Percentiles rank a stretch among this genome's conserved stretches.
Conservation (phyloP, 2,329 filamentous ascomycete species). For the Macrophomina phaseolina region DNA sequence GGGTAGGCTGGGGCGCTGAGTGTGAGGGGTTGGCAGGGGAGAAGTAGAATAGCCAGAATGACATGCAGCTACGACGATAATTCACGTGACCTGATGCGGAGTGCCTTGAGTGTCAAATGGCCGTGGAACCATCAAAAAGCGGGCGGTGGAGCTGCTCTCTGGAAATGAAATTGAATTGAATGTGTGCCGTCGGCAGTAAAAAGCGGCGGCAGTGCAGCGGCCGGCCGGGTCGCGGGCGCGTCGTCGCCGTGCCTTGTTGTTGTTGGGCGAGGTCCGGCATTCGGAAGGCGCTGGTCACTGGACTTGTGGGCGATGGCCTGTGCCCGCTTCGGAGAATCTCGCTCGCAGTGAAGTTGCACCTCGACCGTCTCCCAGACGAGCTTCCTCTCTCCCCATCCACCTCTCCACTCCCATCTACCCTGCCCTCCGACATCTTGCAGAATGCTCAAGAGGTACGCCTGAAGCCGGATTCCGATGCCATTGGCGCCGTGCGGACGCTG, state of each 20-base stretch:
- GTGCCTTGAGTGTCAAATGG: not conserved
- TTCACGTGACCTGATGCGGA: not conserved
- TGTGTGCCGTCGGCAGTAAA: too few relatives aligned
- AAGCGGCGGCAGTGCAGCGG: not conserved
- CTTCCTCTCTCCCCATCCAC: constrained; percentile 31
- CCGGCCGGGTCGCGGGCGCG: constrained; percentile 8
- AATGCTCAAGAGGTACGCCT: constrained; percentile 67
- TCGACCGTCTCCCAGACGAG: constrained; percentile 26
- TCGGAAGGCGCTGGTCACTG: constrained; percentile 16
- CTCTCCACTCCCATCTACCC: constrained; percentile 43
- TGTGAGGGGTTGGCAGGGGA: constrained; percentile 17
- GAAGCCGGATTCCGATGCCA: constrained; percentile 36
- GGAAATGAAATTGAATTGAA: not conserved
- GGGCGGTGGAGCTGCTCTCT: too few relatives aligned
- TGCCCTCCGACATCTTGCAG: constrained; percentile 53
- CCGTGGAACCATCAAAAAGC: not conserved
- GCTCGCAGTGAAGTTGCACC: constrained; percentile 25
- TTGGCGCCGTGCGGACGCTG: constrained; percentile 46
- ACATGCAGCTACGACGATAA: constrained; percentile 1
- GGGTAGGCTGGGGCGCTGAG: not conserved
- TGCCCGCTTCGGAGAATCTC: constrained; percentile 25
- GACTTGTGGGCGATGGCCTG: constrained; percentile 11
- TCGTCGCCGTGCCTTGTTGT: not conserved
- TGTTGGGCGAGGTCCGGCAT: constrained; percentile 19
- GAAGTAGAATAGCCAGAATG: constrained; percentile 21